A percentile compares a stretch with the other conserved stretches of the same genome.
phyloP scores from a whole-genome alignment of 1,139 yeast genomes.

The Kluyveromyces sp. region DNA sequence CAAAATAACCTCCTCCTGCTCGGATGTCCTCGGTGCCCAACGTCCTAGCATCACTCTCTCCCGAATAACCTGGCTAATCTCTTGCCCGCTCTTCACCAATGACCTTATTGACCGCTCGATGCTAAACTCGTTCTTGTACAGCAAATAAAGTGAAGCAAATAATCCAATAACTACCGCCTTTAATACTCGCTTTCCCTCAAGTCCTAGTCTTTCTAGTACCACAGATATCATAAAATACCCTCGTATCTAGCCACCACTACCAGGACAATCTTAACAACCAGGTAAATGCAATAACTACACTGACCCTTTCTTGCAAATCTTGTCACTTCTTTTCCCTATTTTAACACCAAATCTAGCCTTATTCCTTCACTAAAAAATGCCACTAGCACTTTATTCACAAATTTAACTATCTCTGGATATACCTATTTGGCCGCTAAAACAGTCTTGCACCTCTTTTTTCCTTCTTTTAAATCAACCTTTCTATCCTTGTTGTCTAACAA shows the following conservation, averaged over 20 bases:
- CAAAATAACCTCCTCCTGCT: slow-evolving; percentile 18
- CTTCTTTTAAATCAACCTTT: too few species aligned
- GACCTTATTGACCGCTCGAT: slow-evolving; percentile 5
- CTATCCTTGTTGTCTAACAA: too few species aligned
- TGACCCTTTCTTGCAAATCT: neutral
- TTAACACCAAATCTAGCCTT: too few species aligned
- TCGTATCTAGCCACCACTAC: too few species aligned
- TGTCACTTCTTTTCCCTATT: neutral
- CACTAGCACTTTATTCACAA: too few species aligned
- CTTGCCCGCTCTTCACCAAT: slow-evolving; percentile 6
- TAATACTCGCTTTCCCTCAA: slow-evolving; percentile 3
- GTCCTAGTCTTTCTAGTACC: neutral
- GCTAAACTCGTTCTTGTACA: slow-evolving; percentile 7
- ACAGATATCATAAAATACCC: slow-evolving; percentile 1
- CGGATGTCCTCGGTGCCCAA: slow-evolving; percentile 18
- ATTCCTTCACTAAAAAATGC: too few species aligned
- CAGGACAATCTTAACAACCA: neutral
- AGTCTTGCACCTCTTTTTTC: too few species aligned
- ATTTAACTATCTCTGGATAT: too few species aligned
- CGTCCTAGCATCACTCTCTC: slow-evolving; percentile 15
- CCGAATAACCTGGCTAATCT: slow-evolving; percentile 8
- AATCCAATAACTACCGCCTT: slow-evolving; percentile 4
- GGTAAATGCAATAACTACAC: neutral
- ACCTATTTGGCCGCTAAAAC: too few species aligned
- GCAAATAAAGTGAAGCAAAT: slow-evolving; percentile 7